Evolutionary conservation across 2,329 filamentous ascomycete genomes (phyloP).

Genomic region (Lomentospora prolificans): DNA sequence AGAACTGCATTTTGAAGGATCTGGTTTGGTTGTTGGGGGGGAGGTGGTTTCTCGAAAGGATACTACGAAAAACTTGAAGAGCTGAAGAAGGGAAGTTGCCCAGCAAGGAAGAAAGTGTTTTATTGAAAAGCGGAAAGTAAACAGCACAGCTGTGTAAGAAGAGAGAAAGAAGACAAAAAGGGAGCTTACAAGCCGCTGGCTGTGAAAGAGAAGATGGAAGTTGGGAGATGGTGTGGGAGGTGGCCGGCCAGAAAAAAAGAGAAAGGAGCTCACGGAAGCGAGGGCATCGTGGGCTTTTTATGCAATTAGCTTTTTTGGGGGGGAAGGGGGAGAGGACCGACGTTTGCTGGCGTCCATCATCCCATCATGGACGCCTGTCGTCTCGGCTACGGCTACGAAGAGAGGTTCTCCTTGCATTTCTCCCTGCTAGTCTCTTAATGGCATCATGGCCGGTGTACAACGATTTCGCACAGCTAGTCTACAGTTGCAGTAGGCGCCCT

Average conservation of each 20-base stretch:
- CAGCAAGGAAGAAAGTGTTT: neutral
- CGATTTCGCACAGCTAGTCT: too few relatives aligned
- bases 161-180: neutral
- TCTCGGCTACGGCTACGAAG: neutral
- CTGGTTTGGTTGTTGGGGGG: too few relatives aligned
- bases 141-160: slow-evolving; percentile 7
- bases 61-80: neutral
- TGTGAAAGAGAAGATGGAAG: neutral
- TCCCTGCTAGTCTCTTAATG: too few relatives aligned
- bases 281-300: neutral
- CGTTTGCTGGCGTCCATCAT: neutral
- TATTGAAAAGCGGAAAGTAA: neutral
- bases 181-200: neutral
- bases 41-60: neutral
- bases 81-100: neutral
- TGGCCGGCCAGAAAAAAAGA: neutral
- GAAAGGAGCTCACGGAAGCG: neutral
- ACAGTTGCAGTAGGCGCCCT: neutral
- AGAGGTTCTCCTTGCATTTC: too few relatives aligned
- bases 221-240: neutral
- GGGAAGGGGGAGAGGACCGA: too few relatives aligned
- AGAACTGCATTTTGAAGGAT: slow-evolving; percentile 25
- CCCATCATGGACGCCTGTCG: neutral
- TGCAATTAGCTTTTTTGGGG: neutral
- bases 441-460: neutral